Percentiles rank a stretch among this genome's conserved stretches.
Evolutionary conservation across 1,284 basidiomycete genomes (phyloP).

Genomic region (Ganoderma multipileum): DNA sequence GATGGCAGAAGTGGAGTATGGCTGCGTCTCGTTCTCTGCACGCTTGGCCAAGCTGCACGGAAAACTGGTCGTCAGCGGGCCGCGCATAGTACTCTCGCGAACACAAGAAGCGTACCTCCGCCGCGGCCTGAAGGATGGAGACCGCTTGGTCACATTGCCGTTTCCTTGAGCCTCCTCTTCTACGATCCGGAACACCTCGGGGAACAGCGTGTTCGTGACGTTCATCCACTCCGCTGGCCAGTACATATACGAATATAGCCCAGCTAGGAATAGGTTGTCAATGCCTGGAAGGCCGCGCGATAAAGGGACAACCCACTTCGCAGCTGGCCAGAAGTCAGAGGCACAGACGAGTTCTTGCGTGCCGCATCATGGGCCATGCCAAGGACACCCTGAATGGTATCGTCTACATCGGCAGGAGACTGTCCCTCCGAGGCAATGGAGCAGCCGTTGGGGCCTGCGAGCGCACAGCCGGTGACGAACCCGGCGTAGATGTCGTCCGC

Average conservation of each 20-base stretch:
- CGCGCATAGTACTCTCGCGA: neutral
- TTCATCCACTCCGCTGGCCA: neutral
- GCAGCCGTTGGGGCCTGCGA: conserved; percentile 18
- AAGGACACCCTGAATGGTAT: neutral
- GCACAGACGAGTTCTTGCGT: conserved; percentile 10
- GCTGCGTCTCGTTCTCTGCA: neutral
- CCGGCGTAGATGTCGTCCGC: conserved; percentile 20
- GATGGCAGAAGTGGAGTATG: conserved; percentile 16
- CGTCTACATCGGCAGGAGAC: neutral
- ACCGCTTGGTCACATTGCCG: conserved; percentile 22
- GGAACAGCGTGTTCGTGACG: conserved; percentile 12
- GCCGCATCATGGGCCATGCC: neutral
- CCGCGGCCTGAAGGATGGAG: neutral
- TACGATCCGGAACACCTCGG: conserved; percentile 21
- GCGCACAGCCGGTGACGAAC: conserved; percentile 26
- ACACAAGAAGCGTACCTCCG: neutral
- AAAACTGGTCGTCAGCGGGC: neutral
- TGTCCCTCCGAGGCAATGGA: conserved; percentile 7
- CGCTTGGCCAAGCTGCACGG: neutral
- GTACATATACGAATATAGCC: conserved; percentile 6
- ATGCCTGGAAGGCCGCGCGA: neutral
- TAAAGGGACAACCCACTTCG: conserved; percentile 5
- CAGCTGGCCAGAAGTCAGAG: conserved; percentile 12
- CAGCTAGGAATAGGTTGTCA: neutral
- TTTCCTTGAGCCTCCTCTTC: conserved; percentile 16